A percentile compares a stretch with the other conserved stretches of the same genome.
These are phyloP conservation scores for Dioszegia crocea DNA, from an alignment of 768 basidiomycete genomes.

Conservation along the genomic window DNA sequence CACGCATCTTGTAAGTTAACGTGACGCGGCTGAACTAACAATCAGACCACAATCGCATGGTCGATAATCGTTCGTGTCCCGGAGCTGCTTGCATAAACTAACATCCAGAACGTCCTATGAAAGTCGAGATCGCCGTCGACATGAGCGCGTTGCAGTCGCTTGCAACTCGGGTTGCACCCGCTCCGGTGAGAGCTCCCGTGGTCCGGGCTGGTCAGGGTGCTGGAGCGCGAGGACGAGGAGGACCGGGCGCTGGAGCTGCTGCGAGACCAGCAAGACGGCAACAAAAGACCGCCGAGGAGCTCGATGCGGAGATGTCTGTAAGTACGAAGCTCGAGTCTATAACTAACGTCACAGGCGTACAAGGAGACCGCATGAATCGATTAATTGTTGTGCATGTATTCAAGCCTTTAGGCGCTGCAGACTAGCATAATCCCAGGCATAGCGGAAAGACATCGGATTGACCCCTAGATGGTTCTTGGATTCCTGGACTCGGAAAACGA, in stretches of 20 bases:
- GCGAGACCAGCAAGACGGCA: slow-evolving; percentile 22
- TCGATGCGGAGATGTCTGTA: slow-evolving; percentile 98
- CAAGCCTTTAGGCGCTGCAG: background rate
- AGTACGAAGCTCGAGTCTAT: slow-evolving; percentile 30
- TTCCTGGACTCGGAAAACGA: slow-evolving; percentile 36
- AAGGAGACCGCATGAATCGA: slow-evolving; percentile 22
- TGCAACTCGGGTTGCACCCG: slow-evolving; percentile 78
- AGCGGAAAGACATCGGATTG: slow-evolving; percentile 30
- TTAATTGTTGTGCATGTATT: slow-evolving; percentile 7
- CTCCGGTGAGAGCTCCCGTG: slow-evolving; percentile 50
- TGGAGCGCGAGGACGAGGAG: slow-evolving; percentile 43
- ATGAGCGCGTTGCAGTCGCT: slow-evolving; percentile 67
- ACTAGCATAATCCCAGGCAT: slow-evolving; percentile 30
- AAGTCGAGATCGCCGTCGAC: slow-evolving; percentile 94
- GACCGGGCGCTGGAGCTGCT: no score
- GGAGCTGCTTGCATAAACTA: slow-evolving; percentile 27
- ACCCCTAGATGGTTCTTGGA: slow-evolving; percentile 20
- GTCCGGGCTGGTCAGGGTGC: slow-evolving; percentile 42
- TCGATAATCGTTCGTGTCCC: slow-evolving; percentile 99
- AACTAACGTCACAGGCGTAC: slow-evolving; percentile 25
- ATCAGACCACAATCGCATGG: slow-evolving; percentile 88
- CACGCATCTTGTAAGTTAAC: slow-evolving; percentile 64
- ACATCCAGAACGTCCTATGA: slow-evolving; percentile 84
- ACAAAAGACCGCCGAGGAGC: slow-evolving; percentile 76
- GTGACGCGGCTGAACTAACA: slow-evolving; percentile 7